Evolutionary conservation across 768 basidiomycete genomes (phyloP), one percentile per base, ranked within the genome.

Genomic region (Pulveroboletus sp.): DNA sequence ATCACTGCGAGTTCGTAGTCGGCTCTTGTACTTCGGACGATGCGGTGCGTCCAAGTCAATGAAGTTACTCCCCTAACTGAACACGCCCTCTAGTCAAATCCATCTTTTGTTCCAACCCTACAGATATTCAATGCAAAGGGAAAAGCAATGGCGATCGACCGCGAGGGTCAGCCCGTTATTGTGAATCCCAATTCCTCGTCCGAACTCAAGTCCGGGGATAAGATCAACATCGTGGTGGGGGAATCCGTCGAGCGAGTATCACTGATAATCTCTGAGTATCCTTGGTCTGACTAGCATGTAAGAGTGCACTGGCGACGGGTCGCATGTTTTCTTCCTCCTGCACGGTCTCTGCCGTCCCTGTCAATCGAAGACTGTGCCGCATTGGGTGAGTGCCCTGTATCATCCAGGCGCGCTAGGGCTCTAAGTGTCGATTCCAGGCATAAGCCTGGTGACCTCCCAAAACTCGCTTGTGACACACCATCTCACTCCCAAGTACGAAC

Each of bases 401-500:
- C 7, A 2, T 16, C 6, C 40, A 8, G 19, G 3, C 16, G 12
- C 3, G 34, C 21, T 17, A 13, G 20, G 27, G 32, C 25, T 17
- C 21, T 25, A 29, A 52, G n/a, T 42, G 47, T 25, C 1, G 34
- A 32, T 12, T 24, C 37, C 1, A 60, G 88, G 86, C 2, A 72
- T 90, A 36, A 75, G 79, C 40, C 50, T 85, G 19, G 69, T 80
- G 0, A 70, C 75, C 21, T 73, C 69, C 3, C 72, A 73, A 0
- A 64, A 68, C 34, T 56, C 71, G 0, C 68, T 75, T 19, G 71
- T 80, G 14, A 89, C 86, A 0, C 86, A 90, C 53, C 84, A 89
- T 60, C 72, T 90, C 43, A 73, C 74, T 4, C 56, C 79, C 5
- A 74, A 72, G 19, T 80, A 77, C 47, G 61, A 72, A 5, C 69